These are phyloP conservation scores for Forsythia viridissima DNA, from an alignment of 257 asterid genomes.

Conservation along the genomic window DNA sequence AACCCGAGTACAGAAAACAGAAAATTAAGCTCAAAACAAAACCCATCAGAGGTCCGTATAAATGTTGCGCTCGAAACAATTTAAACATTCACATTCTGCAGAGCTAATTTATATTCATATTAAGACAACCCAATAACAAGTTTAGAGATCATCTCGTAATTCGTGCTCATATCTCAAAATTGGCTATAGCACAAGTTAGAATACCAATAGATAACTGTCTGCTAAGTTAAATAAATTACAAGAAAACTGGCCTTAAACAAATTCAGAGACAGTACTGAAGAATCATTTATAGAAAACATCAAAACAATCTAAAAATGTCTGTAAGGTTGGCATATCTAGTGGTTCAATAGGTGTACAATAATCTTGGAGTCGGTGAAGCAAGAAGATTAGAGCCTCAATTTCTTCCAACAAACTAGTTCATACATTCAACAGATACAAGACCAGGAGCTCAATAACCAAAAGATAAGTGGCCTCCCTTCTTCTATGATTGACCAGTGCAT, in stretches of 20 bases:
- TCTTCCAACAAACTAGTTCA: background rate
- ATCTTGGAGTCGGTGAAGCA: background rate
- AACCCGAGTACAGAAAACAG: no score
- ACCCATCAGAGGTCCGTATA: no score
- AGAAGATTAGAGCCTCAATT: background rate
- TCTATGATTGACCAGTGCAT: background rate
- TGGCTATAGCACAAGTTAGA: background rate
- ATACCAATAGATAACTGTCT: background rate
- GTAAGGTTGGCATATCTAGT: background rate
- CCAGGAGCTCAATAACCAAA: background rate
- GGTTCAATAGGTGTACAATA: background rate
- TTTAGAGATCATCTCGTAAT: no score
- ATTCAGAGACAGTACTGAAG: background rate
- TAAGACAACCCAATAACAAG: background rate
- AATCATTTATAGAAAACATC: background rate
- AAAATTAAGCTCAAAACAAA: no score
- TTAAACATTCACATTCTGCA: background rate
- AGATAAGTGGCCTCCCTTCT: background rate
- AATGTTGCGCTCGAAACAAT: no score
- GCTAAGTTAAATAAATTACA: background rate
- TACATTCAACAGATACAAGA: background rate
- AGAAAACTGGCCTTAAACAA: background rate
- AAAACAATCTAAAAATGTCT: background rate
- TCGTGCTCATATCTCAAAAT: background rate
- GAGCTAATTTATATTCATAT: background rate